Evolutionary conservation across 1,139 yeast genomes (phyloP).

Genomic region (Yamadazyma triangularis): DNA sequence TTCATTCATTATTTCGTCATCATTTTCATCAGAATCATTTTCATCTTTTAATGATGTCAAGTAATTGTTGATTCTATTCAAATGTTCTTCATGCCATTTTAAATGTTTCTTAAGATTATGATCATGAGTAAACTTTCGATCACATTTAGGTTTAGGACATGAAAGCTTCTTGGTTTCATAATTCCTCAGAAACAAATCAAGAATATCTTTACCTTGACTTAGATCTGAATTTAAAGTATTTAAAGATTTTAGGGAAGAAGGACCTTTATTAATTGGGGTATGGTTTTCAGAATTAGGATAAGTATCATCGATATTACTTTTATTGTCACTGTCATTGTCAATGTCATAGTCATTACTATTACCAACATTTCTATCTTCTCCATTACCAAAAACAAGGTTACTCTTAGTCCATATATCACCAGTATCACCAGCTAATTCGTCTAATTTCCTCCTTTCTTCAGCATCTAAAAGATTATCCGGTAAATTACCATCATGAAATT

Average conservation of each 20-base stretch:
- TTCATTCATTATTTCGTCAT: slow-evolving; percentile 23
- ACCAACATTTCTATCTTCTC: slow-evolving; percentile 2
- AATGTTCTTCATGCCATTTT: slow-evolving; percentile 47
- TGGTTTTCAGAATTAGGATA: too few species aligned
- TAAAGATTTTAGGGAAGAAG: slow-evolving; percentile 21
- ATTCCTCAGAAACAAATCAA: slow-evolving; percentile 36
- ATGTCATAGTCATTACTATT: slow-evolving; percentile 13
- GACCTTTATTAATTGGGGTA: slow-evolving; percentile 12
- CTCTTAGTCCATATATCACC: too few species aligned
- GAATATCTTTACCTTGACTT: slow-evolving; percentile 22
- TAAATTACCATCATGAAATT: slow-evolving; percentile 37
- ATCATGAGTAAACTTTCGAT: slow-evolving; percentile 40
- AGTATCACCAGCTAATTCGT: slow-evolving; percentile 15
- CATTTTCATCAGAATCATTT: slow-evolving; percentile 22
- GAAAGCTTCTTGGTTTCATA: slow-evolving; percentile 25
- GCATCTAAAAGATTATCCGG: slow-evolving; percentile 30
- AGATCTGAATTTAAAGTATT: slow-evolving; percentile 20
- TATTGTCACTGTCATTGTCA: slow-evolving; percentile 4
- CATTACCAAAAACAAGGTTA: slow-evolving; percentile 2
- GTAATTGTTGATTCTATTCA: slow-evolving; percentile 27
- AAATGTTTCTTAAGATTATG: slow-evolving; percentile 52
- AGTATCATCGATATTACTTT: too few species aligned
- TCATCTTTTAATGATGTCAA: slow-evolving; percentile 22
- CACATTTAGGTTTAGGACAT: slow-evolving; percentile 48
- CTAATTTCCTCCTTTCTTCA: slow-evolving; percentile 20